phyloP scores from a whole-genome alignment of 202 grass and related monocot genomes.

The Elaeis oleifera region DNA sequence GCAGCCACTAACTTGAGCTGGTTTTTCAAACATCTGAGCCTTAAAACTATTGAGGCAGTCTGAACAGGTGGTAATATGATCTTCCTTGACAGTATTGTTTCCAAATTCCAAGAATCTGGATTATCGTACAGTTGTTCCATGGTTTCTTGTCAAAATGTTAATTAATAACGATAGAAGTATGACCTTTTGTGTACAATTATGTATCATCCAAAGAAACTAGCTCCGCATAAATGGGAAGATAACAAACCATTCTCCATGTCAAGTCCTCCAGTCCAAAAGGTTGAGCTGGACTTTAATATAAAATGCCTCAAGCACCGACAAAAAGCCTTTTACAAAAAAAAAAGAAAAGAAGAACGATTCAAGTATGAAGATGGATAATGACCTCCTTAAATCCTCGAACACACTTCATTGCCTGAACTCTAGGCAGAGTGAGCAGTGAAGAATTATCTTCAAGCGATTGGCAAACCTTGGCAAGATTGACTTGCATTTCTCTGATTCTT shows the following conservation, averaged over 20 bases:
- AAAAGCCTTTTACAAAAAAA: neutral
- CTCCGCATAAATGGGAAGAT: neutral
- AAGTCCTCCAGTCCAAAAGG: slow-evolving; percentile 86
- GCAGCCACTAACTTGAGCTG: too few species aligned
- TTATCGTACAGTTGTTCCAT: too few species aligned
- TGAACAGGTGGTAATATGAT: too few species aligned
- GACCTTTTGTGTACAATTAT: too few species aligned
- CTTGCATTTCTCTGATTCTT: slow-evolving; percentile 56
- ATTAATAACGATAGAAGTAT: too few species aligned
- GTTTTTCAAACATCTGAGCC: too few species aligned
- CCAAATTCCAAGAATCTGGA: too few species aligned
- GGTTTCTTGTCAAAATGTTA: too few species aligned
- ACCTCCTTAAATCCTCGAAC: neutral
- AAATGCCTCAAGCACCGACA: slow-evolving; percentile 66
- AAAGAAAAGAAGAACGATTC: slow-evolving; percentile 18
- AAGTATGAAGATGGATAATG: slow-evolving; percentile 2
- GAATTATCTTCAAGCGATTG: neutral
- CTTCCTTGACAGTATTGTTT: too few species aligned
- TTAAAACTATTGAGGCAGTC: too few species aligned
- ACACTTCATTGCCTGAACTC: neutral
- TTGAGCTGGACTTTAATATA: slow-evolving; percentile 79
- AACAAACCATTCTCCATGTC: slow-evolving; percentile 81
- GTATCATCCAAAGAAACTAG: too few species aligned
- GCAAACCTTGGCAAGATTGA: slow-evolving; percentile 57
- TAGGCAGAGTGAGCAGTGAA: neutral